phyloP scores from a whole-genome alignment of 345 rosid genomes.

The Aquilaria sinensis region DNA sequence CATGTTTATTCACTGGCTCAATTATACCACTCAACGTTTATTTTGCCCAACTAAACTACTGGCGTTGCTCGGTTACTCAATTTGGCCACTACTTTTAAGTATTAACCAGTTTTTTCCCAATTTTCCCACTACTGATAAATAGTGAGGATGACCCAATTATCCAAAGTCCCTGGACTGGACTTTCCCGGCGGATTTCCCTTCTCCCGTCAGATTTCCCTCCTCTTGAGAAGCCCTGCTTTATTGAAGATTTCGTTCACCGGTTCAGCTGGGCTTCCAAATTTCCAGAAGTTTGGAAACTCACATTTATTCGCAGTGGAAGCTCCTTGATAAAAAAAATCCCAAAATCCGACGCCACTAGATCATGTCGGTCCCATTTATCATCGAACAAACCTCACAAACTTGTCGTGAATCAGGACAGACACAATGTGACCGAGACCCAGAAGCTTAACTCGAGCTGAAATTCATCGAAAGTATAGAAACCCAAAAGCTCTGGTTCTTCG shows the following conservation, averaged over 20 bases:
- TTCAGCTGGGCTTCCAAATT: constrained; percentile 26
- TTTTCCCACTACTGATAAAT: no score
- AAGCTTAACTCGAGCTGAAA: no score
- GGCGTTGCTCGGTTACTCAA: no score
- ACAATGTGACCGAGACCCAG: constrained; percentile 14
- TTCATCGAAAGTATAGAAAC: constrained; percentile 3
- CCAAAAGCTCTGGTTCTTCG: constrained; percentile 30
- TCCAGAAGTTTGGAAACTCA: constrained; percentile 52
- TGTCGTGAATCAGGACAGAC: constrained; percentile 10
- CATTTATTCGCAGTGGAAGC: constrained; percentile 53
- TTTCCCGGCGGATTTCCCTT: constrained; percentile 24
- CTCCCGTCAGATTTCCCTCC: constrained; percentile 62
- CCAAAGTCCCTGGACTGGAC: constrained; percentile 36
- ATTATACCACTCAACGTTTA: no score
- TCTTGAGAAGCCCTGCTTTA: constrained; percentile 32
- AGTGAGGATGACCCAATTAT: constrained; percentile 24
- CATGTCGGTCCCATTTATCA: constrained; percentile 5
- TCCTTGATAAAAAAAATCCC: constrained; percentile 30
- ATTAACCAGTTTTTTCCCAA: no score
- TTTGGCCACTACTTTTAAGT: no score
- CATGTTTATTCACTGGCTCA: no score
- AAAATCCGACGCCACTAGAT: constrained; percentile 9
- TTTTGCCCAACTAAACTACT: no score
- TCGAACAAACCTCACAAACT: constrained; percentile 8
- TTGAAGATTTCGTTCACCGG: constrained; percentile 69